A percentile compares a stretch with the other conserved stretches of the same genome.
These are phyloP conservation scores for Ceratobasidium sp. DNA, from an alignment of 1,284 basidiomycete species.

Conservation along the genomic window DNA sequence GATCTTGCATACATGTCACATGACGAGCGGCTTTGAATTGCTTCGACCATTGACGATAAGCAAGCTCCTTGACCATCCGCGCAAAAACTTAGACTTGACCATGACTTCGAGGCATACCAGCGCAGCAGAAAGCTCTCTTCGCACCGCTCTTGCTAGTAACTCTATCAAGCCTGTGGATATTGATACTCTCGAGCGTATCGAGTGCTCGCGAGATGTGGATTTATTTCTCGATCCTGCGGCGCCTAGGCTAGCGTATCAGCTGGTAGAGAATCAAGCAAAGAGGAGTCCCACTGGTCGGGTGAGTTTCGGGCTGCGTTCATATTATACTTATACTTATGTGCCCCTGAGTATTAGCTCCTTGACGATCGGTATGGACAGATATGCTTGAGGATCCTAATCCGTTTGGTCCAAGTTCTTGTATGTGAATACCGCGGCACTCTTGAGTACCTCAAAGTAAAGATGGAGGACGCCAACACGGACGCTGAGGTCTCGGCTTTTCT, in stretches of 20 bases:
- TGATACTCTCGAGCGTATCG: background rate
- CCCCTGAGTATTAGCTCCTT: background rate
- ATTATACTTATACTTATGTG: background rate
- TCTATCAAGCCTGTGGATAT: background rate
- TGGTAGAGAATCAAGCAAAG: background rate
- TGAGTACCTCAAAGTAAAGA: background rate
- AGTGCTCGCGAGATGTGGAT: conserved; percentile 10
- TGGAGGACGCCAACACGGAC: background rate
- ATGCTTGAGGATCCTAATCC: conserved; percentile 10
- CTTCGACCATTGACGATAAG: too few species aligned
- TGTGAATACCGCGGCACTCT: background rate
- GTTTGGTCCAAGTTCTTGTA: background rate
- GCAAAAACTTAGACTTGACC: background rate
- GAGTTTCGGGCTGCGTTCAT: background rate
- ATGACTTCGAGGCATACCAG: background rate
- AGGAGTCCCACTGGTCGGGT: background rate
- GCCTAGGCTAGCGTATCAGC: background rate
- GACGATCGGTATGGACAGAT: background rate
- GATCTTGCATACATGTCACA: too few species aligned
- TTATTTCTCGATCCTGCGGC: conserved; percentile 8
- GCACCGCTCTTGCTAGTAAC: background rate
- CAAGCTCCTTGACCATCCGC: background rate
- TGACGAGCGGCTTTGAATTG: background rate
- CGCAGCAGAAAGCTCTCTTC: background rate
- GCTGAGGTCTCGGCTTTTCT: background rate